A percentile compares a stretch with the other conserved stretches of the same genome.
Evolutionary conservation across 2,329 filamentous ascomycete species (phyloP).

Genomic region (Monosporascus sp.): DNA sequence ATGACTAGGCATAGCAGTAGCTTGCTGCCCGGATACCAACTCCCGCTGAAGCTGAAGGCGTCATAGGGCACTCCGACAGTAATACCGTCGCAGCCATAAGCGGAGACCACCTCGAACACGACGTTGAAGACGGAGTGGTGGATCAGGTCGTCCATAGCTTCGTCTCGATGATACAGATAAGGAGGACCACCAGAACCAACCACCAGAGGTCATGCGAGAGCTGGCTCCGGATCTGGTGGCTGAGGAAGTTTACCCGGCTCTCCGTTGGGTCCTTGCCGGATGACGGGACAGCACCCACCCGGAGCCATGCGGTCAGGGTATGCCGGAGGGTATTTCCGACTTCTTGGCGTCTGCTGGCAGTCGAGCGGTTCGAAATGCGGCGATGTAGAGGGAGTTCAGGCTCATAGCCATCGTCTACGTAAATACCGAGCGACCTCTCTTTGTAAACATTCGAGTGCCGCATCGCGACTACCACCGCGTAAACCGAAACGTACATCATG

Average conservation of each 20-base stretch:
- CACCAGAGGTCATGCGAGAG: slow-evolving; percentile 62
- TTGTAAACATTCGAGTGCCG: slow-evolving; percentile 59
- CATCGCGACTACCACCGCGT: slow-evolving; percentile 45
- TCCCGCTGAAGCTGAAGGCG: slow-evolving; percentile 50
- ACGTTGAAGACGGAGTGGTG: slow-evolving; percentile 54
- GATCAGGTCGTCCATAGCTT: slow-evolving; percentile 41
- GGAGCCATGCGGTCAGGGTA: slow-evolving; percentile 20
- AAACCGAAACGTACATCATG: slow-evolving; percentile 46
- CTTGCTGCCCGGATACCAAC: slow-evolving; percentile 49
- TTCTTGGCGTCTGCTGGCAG: slow-evolving; percentile 7
- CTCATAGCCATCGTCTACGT: slow-evolving; percentile 19
- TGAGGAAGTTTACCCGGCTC: slow-evolving; percentile 45
- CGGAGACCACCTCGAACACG: slow-evolving; percentile 49
- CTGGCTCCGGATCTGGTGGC: slow-evolving; percentile 52
- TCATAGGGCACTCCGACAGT: slow-evolving; percentile 46
- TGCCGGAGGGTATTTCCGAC: slow-evolving; percentile 15
- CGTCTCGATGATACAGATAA: slow-evolving; percentile 55
- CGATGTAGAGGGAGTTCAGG: slow-evolving; percentile 11
- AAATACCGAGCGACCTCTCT: slow-evolving; percentile 50
- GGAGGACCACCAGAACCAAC: slow-evolving; percentile 53
- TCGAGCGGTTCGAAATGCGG: slow-evolving; percentile 10
- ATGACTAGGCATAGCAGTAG: slow-evolving; percentile 52
- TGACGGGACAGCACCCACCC: slow-evolving; percentile 18
- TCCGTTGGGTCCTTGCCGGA: slow-evolving; percentile 9
- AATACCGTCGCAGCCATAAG: slow-evolving; percentile 56